Evolutionary conservation across 106 monocot genomes (phyloP).

Genomic region (Xerophyta viscosa): DNA sequence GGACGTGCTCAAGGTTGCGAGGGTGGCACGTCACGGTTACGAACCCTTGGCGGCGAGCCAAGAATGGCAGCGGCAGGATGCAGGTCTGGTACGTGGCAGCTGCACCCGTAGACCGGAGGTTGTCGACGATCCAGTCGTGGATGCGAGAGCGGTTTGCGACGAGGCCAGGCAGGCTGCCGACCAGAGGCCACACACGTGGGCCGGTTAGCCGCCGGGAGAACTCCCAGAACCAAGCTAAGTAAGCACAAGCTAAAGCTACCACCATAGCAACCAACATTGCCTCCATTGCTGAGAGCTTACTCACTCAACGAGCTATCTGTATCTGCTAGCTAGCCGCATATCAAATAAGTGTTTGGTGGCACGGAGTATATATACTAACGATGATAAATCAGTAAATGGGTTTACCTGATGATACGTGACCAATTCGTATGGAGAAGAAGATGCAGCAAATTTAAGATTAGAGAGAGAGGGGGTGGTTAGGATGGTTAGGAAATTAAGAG

Average conservation of each 20-base stretch:
- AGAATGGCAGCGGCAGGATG: constrained; percentile 45
- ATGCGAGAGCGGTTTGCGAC: constrained; percentile 33
- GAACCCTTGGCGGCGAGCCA: constrained; percentile 58
- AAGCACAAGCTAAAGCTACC: constrained; percentile 22
- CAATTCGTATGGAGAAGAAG: too few species aligned
- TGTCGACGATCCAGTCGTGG: constrained; percentile 68
- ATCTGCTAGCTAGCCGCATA: too few species aligned
- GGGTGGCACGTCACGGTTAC: constrained; percentile 84
- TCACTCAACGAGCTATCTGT: too few species aligned
- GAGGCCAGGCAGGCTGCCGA: constrained; percentile 51
- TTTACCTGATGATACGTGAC: too few species aligned
- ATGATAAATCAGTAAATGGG: too few species aligned
- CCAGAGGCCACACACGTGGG: constrained; percentile 50
- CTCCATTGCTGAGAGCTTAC: too few species aligned
- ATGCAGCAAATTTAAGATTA: too few species aligned
- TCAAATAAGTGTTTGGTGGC: too few species aligned
- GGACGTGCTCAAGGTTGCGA: constrained; percentile 75
- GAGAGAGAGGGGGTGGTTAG: too few species aligned
- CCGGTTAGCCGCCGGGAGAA: constrained; percentile 37
- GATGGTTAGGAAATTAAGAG: too few species aligned
- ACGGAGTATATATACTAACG: too few species aligned
- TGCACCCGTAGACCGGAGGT: constrained; percentile 31
- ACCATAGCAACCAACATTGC: constrained; percentile 5
- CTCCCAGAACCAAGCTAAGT: constrained; percentile 55
- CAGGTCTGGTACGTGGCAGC: constrained; percentile 77